A percentile compares a stretch with the other conserved stretches of the same genome.
Conservation (phyloP, 495 filamentous ascomycete species). For the Aspergillus carlsbadensis region DNA sequence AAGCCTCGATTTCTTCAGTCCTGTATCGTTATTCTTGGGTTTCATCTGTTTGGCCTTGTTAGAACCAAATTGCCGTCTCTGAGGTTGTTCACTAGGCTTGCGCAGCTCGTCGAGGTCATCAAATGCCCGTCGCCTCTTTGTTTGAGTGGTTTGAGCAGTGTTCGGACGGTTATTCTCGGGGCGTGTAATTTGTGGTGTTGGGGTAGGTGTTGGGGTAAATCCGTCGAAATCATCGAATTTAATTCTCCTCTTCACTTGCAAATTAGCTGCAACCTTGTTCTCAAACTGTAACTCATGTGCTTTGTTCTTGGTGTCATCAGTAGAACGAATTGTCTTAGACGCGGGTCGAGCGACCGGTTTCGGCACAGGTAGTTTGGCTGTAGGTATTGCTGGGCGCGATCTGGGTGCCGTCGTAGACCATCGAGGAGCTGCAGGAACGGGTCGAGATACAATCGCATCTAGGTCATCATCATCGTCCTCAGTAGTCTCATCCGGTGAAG, state of each 20-base stretch:
- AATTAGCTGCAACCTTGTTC: neutral
- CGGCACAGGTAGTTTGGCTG: no score
- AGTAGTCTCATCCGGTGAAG: neutral
- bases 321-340: no score
- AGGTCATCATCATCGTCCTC: constrained; percentile 40
- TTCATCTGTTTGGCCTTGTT: constrained; percentile 9
- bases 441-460: constrained; percentile 16
- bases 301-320: neutral
- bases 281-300: neutral
- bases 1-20: constrained; percentile 33
- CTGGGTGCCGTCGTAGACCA: no score
- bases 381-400: no score
- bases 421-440: neutral
- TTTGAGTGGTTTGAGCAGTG: constrained; percentile 15
- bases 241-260: constrained; percentile 33
- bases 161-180: neutral
- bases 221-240: constrained; percentile 44
- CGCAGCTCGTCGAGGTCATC: constrained; percentile 44
- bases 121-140: constrained; percentile 37
- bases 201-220: neutral
- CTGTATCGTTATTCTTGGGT: constrained; percentile 21
- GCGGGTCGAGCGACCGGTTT: no score
- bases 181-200: neutral
- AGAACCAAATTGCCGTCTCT: constrained; percentile 15
- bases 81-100: constrained; percentile 19